phyloP scores from a whole-genome alignment of 2,329 filamentous ascomycete species.

The Lecanicillium sp. region DNA sequence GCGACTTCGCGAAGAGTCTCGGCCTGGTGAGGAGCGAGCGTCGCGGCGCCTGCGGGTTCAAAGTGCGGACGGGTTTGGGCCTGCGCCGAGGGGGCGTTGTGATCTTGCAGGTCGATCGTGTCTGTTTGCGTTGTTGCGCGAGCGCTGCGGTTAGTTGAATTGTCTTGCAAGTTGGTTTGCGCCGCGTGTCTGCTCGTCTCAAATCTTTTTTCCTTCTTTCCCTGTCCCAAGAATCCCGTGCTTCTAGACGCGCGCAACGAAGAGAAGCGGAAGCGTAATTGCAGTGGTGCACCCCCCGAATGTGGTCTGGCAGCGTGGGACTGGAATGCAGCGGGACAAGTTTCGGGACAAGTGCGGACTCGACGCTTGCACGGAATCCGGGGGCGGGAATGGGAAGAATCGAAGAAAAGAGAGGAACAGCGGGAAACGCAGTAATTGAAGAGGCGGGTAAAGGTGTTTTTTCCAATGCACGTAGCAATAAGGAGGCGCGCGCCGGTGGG shows the following conservation, averaged over 20 bases:
- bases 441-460: neutral
- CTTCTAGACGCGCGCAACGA: neutral
- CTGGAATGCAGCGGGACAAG: conserved; percentile 6
- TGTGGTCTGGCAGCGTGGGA: conserved; percentile 5
- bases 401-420: conserved; percentile 6
- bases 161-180: neutral
- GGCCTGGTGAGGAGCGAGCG: conserved; percentile 76
- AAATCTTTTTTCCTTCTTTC: neutral
- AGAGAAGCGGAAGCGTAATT: conserved; percentile 3
- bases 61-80: conserved; percentile 58
- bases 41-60: conserved; percentile 35
- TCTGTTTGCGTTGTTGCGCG: conserved; percentile 54
- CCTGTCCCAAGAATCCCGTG: neutral
- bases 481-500: neutral
- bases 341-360: neutral
- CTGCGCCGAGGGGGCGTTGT: conserved; percentile 73
- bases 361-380: neutral
- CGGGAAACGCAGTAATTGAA: conserved; percentile 1
- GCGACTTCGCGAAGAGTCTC: conserved; percentile 75
- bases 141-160: conserved; percentile 19
- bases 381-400: conserved; percentile 4
- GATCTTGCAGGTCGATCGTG: conserved; percentile 90
- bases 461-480: too few species aligned
- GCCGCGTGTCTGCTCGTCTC: neutral
- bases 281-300: too few species aligned